Evolutionary conservation across 306 rosid species (phyloP), one percentile per base, ranked within the genome.

Genomic region (Acmispon strigosus): DNA sequence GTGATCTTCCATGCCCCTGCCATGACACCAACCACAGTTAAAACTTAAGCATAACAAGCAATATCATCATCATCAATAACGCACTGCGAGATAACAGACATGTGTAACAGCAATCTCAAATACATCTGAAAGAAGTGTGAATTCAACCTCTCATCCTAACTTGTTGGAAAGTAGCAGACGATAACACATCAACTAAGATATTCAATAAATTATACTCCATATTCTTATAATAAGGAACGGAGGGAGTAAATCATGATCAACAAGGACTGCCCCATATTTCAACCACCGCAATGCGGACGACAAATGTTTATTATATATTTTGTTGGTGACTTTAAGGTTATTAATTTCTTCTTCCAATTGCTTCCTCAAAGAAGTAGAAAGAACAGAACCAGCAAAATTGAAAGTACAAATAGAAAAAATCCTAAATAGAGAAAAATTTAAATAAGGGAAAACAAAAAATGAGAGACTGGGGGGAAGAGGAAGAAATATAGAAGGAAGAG

Each of bases 1-100:
- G 91, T 42, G 97, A 86, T 84, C 99, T 91, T 49, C 99, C 99
- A 80, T 87, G 16, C 12, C 99, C 99, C 99, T 95, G 68, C 74
- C 70, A 81, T 43, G 80, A 20, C 68, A 60, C 17, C 79, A 76
- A 59, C 45, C 70, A 58, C 44, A 53, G 24, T n/a, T 32, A 50
- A 69, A 78, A 63, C 37, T 7, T 8, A 65, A 41, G 13, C 17
- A 20, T 60, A 78, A 52, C 18, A 44, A 29, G 24, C 71, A 50
- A 41, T 14, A 32, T 49, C 58, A 9, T 18, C 58, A 9, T 18
- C 49, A 12, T 72, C 59, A 22, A 8, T 34, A 36, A 18, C 39
- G 60, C 53, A 54, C 27, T 61, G 36, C 69, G 22, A 45, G 56
- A n/a, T 17, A 54, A 5, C 9, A 43, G 34, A 39, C 9, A 56